Conservation (phyloP, 306 rosid species). For the Bauhinia variegata region DNA sequence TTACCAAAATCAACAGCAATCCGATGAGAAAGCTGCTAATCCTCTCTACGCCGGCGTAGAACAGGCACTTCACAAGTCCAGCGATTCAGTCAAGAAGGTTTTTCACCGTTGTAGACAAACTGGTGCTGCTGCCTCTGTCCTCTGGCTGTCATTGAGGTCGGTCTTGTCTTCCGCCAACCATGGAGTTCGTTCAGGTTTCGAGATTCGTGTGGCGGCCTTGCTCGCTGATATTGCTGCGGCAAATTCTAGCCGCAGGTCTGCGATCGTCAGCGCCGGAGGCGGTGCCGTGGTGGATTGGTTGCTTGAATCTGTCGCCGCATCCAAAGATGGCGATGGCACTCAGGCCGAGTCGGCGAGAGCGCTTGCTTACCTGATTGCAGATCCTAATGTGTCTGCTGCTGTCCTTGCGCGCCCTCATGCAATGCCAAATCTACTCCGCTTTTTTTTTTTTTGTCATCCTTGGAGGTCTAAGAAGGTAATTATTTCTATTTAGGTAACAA, state of each 20-base stretch:
- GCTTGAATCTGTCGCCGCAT: constrained; percentile 82
- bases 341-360: constrained; percentile 98
- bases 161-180: constrained; percentile 88
- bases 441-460: constrained; percentile 91
- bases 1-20: background rate
- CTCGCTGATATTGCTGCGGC: constrained; percentile 89
- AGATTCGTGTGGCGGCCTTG: constrained; percentile 86
- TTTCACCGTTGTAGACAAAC: constrained; percentile 73
- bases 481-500: background rate
- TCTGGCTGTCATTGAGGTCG: constrained; percentile 85
- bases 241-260: constrained; percentile 74
- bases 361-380: constrained; percentile 83
- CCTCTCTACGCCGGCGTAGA: constrained; percentile 53
- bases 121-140: constrained; percentile 75
- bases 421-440: constrained; percentile 80
- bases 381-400: constrained; percentile 74
- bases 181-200: constrained; percentile 90
- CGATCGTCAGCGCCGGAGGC: constrained; percentile 85
- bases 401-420: constrained; percentile 87
- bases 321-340: constrained; percentile 63
- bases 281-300: constrained; percentile 97
- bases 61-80: constrained; percentile 47
- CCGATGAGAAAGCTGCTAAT: constrained; percentile 37
- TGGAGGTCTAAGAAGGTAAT: constrained; percentile 70
- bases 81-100: constrained; percentile 54